Base-by-base conservation (phyloP, 768 basidiomycete species). In the Mycena epipterygia region DNA sequence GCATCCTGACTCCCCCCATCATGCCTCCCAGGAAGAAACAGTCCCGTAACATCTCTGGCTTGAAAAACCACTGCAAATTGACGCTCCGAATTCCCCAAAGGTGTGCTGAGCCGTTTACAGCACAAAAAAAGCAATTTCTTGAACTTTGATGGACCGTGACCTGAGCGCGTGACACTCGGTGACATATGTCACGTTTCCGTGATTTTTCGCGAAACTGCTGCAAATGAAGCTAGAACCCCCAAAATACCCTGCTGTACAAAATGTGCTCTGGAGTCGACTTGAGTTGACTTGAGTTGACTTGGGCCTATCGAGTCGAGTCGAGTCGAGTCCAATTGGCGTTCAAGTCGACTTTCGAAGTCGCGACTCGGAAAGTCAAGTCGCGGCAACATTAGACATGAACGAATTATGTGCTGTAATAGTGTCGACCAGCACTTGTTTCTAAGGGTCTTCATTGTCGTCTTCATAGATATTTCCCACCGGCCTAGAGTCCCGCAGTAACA, bases 141-240 rank as follows among this genome's bases (percentile, higher is more conserved):
- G 27, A 51, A 51, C 25, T 51, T 51, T 30, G 49, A 51, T 51
- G 49, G 11, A 51, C 29, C 49, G 49, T 51, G 49, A 51, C 49
- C 49, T 29, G 49, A 30, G 49, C 27, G 29, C 29, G 49, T 51
- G 49, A 51, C 49, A 51, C 49, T 27, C 49, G 27, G 14, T 51
- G 49, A 51, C 49, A 51, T 51, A 16, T 51, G 49, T 51, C 49
- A 51, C 49, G 13, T 30, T 51, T 51, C 49, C 25, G 49, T 51
- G 49, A 51, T 51, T 51, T 51, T 51, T 51, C 49, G 49, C 27
- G 27, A 51, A 51, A 51, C 27, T 14, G 35, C 35, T 14, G 35
- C 35, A 37, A 37, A 37, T 37, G 35, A 14, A 37, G 35, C 35
- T 37, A 25, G 42, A 42, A 42, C 42, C 42, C 42, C 42, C 12